A percentile compares a stretch with the other conserved stretches of the same genome.
Evolutionary conservation across 331 rosid genomes (phyloP).

Genomic region (Saraca asoca): DNA sequence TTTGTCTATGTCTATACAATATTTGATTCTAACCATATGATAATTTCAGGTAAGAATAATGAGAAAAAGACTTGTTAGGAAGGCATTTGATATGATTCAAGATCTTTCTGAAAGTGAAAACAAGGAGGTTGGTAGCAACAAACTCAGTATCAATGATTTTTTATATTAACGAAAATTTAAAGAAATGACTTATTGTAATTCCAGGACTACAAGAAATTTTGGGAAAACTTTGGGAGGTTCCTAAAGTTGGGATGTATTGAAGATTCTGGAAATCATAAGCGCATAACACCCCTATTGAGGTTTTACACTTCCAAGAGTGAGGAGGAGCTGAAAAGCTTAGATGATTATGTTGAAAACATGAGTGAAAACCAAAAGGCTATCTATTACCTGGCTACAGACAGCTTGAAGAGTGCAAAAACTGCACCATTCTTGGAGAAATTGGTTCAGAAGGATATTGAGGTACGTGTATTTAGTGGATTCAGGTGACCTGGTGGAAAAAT

Average conservation of each 20-base stretch:
- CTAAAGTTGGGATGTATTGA: conserved; percentile 87
- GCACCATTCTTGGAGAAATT: conserved; percentile 96
- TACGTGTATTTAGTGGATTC: conserved; percentile 32
- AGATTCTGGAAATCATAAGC: conserved; percentile 95
- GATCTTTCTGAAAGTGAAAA: conserved; percentile 83
- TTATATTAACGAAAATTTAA: conserved; percentile 2
- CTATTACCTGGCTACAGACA: conserved; percentile 93
- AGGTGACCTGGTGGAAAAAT: not conserved
- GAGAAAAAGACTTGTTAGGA: conserved; percentile 97
- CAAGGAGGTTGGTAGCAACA: conserved; percentile 66
- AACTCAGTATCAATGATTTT: conserved; percentile 19
- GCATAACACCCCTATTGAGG: conserved; percentile 85
- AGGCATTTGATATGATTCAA: conserved; percentile 97
- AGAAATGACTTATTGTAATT: conserved; percentile 29
- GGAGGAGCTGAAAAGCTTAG: conserved; percentile 85
- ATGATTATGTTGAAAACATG: conserved; percentile 93
- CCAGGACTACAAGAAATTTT: conserved; percentile 94
- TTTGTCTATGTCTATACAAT: too few species aligned
- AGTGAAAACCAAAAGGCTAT: conserved; percentile 94
- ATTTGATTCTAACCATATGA: not conserved
- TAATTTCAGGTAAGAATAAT: conserved; percentile 87
- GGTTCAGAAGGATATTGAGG: conserved; percentile 93
- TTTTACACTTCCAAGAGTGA: conserved; percentile 91
- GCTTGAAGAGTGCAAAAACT: conserved; percentile 91
- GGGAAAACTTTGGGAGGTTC: conserved; percentile 99